A percentile compares a stretch with the other conserved stretches of the same genome.
Evolutionary conservation across 2,329 filamentous ascomycete genomes (phyloP).

Genomic region (Botrytis sinoallii): DNA sequence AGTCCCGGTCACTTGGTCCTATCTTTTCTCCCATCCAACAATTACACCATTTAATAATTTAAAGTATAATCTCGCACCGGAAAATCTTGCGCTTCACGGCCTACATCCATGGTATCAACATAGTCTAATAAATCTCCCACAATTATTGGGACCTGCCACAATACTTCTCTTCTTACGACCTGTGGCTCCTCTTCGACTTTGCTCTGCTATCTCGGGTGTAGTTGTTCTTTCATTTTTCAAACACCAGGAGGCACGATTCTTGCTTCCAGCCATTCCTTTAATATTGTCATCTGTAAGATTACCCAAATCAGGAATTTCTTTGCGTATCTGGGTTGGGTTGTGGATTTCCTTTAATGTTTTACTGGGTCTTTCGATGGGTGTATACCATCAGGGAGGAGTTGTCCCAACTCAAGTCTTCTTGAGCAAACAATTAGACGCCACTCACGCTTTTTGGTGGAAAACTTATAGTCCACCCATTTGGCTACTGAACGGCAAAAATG

Average conservation of each 20-base stretch:
- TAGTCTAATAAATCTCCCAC: slow-evolving; percentile 65
- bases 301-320: slow-evolving; percentile 51
- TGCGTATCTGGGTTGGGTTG: slow-evolving; percentile 53
- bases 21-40: slow-evolving; percentile 61
- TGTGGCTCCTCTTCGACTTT: slow-evolving; percentile 59
- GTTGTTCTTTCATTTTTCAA: slow-evolving; percentile 69
- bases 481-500: slow-evolving; percentile 74
- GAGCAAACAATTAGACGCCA: slow-evolving; percentile 62
- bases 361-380: slow-evolving; percentile 71
- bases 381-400: slow-evolving; percentile 77
- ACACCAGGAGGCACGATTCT: slow-evolving; percentile 77
- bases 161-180: slow-evolving; percentile 57
- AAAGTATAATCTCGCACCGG: slow-evolving; percentile 66
- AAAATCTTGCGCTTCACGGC: slow-evolving; percentile 72
- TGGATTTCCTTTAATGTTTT: slow-evolving; percentile 70
- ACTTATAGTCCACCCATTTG: slow-evolving; percentile 80
- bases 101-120: slow-evolving; percentile 79
- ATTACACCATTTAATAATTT: slow-evolving; percentile 78
- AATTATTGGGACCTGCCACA: slow-evolving; percentile 68
- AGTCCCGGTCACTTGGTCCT: slow-evolving; percentile 60
- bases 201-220: slow-evolving; percentile 71
- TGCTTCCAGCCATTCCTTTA: slow-evolving; percentile 73
- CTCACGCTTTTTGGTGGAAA: slow-evolving; percentile 75
- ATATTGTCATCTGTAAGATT: slow-evolving; percentile 70
- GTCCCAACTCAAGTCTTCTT: slow-evolving; percentile 74